phyloP scores from a whole-genome alignment of 2,329 filamentous ascomycete species.

The Pseudopyrenochaeta lycopersici region DNA sequence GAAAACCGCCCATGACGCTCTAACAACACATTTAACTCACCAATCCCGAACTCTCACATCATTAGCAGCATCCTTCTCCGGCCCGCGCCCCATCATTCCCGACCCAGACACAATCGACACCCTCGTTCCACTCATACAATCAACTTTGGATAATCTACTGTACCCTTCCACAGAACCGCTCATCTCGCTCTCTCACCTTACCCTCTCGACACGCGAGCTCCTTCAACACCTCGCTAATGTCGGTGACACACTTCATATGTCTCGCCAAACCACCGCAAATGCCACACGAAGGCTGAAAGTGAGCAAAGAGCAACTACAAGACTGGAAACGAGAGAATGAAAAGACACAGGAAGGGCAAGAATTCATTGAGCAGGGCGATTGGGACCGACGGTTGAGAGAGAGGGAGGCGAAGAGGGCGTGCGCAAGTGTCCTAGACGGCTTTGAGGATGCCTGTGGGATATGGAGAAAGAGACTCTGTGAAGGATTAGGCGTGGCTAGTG shows the following conservation, averaged over 20 bases:
- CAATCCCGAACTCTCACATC: slow-evolving; percentile 80
- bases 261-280: slow-evolving; percentile 83
- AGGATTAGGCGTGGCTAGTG: slow-evolving; percentile 48
- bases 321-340: slow-evolving; percentile 85
- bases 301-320: slow-evolving; percentile 84
- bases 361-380: slow-evolving; percentile 84
- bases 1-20: slow-evolving; percentile 77
- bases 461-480: slow-evolving; percentile 79
- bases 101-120: slow-evolving; percentile 72
- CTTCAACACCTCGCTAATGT: slow-evolving; percentile 84
- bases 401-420: slow-evolving; percentile 87
- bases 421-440: slow-evolving; percentile 87
- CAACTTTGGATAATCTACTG: slow-evolving; percentile 73
- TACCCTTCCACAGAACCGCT: slow-evolving; percentile 70
- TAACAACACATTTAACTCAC: slow-evolving; percentile 77
- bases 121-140: slow-evolving; percentile 72
- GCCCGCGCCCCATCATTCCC: slow-evolving; percentile 70
- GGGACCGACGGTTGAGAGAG: slow-evolving; percentile 77
- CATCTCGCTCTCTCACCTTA: slow-evolving; percentile 72
- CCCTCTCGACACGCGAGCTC: slow-evolving; percentile 73
- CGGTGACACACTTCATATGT: slow-evolving; percentile 93
- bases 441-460: slow-evolving; percentile 86
- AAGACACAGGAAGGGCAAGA: slow-evolving; percentile 80
- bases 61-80: slow-evolving; percentile 75
- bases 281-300: slow-evolving; percentile 82